Base-by-base conservation (phyloP, 495 filamentous ascomycete species). In the Trypethelium eluteriae region DNA sequence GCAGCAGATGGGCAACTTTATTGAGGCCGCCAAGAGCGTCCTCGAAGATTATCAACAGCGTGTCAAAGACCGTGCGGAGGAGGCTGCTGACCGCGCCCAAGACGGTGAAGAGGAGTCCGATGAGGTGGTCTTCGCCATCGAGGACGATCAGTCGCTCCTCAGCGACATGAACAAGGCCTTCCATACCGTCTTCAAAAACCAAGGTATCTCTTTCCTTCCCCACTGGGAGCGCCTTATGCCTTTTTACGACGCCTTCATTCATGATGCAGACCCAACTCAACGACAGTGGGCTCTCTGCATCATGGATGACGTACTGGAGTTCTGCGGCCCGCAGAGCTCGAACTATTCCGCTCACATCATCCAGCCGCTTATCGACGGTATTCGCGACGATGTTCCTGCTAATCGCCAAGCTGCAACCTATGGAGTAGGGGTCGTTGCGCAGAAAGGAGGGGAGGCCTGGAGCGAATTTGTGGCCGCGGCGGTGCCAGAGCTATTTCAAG, bases 101-200 rank as follows among this genome's bases (percentile, higher is more conserved):
- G 93, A 94, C 53, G 93, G 95, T 49, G 91, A 85, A 57, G 89
- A 92, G 64, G 92, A 96, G 70, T 81, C 82, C 3, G 90, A 93
- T 70, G 90, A 93, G 38, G 85, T 87, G 62, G 76, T 93, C 4
- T 89, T 94, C 71, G 95, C 95, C 5, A 90, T 99, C 41, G 95
- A 99, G 76, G 95, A 99, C 70, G 95, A 99, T 74, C 94, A 98
- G 76, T 93, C 91, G 36, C 80, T 99, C 32, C 85, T 99, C 61
- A 96, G 93, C 9, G 95, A 99, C 73, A 99, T 99, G 95, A 99
- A 98, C 86, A 99, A 99, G 81, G 92, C 95, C 0, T 99, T 96
- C 85, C 95, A 99, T 77, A 94, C 90, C 56, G 92, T 99, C 71
- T 98, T 98, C 81, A 97, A 97, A 82, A 90, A 96, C 81, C 90